Base-by-base conservation (phyloP, 1,139 yeast species). In the Blastobotrys malaysiensis region DNA sequence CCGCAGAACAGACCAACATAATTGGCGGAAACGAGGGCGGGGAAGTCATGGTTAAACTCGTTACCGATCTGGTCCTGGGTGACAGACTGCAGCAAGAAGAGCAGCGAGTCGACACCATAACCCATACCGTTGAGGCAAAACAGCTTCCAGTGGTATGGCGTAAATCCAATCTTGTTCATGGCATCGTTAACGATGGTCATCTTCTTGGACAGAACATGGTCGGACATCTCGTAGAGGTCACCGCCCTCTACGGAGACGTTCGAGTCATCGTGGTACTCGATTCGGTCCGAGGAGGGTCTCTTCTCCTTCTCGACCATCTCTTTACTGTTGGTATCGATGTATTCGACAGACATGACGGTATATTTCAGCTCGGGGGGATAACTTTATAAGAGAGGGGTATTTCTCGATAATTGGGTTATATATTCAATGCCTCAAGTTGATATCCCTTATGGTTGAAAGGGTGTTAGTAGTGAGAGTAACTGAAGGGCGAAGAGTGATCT, bases 31-130 rank as follows among this genome's bases (percentile, higher is more conserved):
- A 71, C 76, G 64, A 75, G 77, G 61, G 73, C 71, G 62, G 69
- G 47, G 52, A 54, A 63, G 51, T 56, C 52, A 49, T 59, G 59
- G 55, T 59, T 49, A 51, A 62, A 65, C 54, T 65, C 68, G 14
- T 51, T 53, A 50, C 57, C 57, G 43, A 65, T 62, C 44, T 63
- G 67, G 19, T 57, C 55, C 47, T 67, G 73, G 18, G 77, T 79
- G 1, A 80, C 70, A 9, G 77, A 68, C 58, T 77, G 81, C 52
- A 78, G 65, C 64, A 73, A 71, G 44, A 75, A 77, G 60, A 83
- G 70, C 64, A 81, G 82, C 16, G 85, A 80, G 64, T 83, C 87
- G 24, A 80, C 82, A 5, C 83, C 79, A 62, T 83, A 83, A 14
- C 88, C 88, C 77, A 81, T 77, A 16, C 87, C 87, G 49, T 65